Base-by-base conservation (phyloP, 2,329 filamentous ascomycete species). In the Arachnomyces sp. region DNA sequence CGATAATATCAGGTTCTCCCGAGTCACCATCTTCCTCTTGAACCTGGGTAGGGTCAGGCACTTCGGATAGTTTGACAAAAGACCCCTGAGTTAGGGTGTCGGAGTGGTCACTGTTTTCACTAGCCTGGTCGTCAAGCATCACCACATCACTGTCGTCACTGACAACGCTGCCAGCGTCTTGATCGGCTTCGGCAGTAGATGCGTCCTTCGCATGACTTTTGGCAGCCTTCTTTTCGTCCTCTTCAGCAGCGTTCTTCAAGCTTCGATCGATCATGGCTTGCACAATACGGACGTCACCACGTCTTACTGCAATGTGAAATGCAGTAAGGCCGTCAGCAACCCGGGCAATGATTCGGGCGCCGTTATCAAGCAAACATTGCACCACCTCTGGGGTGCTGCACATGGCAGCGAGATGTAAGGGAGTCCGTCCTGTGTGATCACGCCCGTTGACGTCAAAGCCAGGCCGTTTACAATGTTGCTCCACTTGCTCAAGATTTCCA, bases 311-410 rank as follows among this genome's bases (percentile, higher is more conserved):
- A 18, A 93, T 67, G 58, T 93, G 86, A n/a, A 93, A 69, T 7
- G 86, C 82, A 2, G 84, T 92, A 49, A 77, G 76, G 3, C 86
- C 86, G 57, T 93, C 86, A 0, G 82, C 82, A 25, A 92, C 59
- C 36, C 86, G 76, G 38, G 84, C 73, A 15, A 86, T 76, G 16
- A 93, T 64, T n/a, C 85, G 76, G 28, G 84, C 81, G 2, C 82
- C 83, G 40, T 79, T 70, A 45, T 88, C 74, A 16, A 92, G 76
- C 1, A 93, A 70, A 34, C 67, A 73, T 45, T 82, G 71, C 1
- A 90, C 82, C 42, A 92, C 70, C 28, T 83, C 77, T 0, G 77
- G 71, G 0, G 77, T 81, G 0, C 82, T 86, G 34, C 69, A 72
- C 56, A 77, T 77, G 31, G 76, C 75, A 1, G 86, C 85, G 7